phyloP scores from a whole-genome alignment of 208 protist genomes.

The Naegleria lovaniensis region DNA sequence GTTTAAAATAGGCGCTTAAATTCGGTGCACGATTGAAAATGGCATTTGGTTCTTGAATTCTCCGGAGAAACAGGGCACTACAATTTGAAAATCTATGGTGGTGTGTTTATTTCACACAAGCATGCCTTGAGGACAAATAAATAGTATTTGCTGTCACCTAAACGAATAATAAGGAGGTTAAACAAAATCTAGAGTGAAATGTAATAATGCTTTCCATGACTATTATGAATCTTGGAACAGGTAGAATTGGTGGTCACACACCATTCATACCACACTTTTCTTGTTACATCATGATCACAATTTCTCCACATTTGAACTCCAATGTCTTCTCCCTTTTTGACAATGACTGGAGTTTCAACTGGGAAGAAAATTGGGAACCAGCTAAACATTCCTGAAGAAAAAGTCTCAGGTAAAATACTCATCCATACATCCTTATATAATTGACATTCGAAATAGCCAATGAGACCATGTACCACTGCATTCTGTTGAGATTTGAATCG shows the following conservation, averaged over 20 bases:
- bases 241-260: constrained; percentile 31
- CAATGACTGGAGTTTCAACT: constrained; percentile 49
- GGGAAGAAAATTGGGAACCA: constrained; percentile 84
- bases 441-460: constrained; percentile 71
- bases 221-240: background rate
- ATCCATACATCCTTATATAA: constrained; percentile 67
- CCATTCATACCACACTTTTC: constrained; percentile 84
- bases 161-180: too few species aligned
- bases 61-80: too few species aligned
- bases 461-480: constrained; percentile 64
- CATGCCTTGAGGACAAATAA: too few species aligned
- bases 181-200: background rate
- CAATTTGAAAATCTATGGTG: too few species aligned
- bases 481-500: constrained; percentile 35
- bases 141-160: too few species aligned
- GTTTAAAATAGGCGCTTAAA: too few species aligned
- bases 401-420: constrained; percentile 40
- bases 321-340: constrained; percentile 42
- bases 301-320: constrained; percentile 41
- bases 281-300: background rate
- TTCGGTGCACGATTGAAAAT: too few species aligned
- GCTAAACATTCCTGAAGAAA: constrained; percentile 65
- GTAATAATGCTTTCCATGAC: background rate
- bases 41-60: too few species aligned
- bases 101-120: too few species aligned